Conservation (phyloP, 2,329 filamentous ascomycete genomes). For the Cercospora beticola region DNA sequence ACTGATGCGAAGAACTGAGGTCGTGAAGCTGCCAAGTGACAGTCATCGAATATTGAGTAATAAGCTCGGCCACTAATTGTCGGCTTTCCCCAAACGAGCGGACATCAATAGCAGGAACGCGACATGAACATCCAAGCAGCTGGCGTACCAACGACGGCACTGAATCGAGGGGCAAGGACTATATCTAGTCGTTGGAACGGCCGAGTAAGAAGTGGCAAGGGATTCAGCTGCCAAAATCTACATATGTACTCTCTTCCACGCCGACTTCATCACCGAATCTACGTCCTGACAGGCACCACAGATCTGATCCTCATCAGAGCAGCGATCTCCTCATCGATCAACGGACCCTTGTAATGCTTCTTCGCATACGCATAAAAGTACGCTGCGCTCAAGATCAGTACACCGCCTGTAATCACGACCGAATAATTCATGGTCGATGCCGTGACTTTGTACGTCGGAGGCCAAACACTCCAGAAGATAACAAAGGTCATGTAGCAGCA, state of each 20-base stretch:
- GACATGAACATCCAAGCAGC: too few species aligned
- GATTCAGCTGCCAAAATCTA: too few species aligned
- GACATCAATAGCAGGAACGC: too few species aligned
- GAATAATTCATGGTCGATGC: conserved; percentile 47
- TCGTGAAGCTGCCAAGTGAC: too few species aligned
- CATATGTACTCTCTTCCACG: neutral
- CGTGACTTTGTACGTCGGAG: conserved; percentile 38
- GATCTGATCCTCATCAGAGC: conserved; percentile 28
- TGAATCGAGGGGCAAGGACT: too few species aligned
- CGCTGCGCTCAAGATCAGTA: conserved; percentile 39
- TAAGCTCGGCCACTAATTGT: too few species aligned
- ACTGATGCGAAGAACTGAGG: too few species aligned
- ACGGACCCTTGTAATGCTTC: conserved; percentile 41
- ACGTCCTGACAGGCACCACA: neutral
- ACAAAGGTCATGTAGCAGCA: conserved; percentile 56
- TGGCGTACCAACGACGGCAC: too few species aligned
- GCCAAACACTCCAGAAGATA: conserved; percentile 58
- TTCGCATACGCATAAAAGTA: conserved; percentile 41
- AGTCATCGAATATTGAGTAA: too few species aligned
- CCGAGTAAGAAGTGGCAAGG: too few species aligned
- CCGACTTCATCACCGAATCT: neutral
- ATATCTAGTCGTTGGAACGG: too few species aligned
- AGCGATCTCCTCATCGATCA: conserved; percentile 39
- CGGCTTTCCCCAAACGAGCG: too few species aligned
- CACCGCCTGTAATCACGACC: conserved; percentile 42